Percentiles rank a stretch among this genome's conserved stretches.
Conservation (phyloP, 345 rosid genomes). For the Citrus glauca region DNA sequence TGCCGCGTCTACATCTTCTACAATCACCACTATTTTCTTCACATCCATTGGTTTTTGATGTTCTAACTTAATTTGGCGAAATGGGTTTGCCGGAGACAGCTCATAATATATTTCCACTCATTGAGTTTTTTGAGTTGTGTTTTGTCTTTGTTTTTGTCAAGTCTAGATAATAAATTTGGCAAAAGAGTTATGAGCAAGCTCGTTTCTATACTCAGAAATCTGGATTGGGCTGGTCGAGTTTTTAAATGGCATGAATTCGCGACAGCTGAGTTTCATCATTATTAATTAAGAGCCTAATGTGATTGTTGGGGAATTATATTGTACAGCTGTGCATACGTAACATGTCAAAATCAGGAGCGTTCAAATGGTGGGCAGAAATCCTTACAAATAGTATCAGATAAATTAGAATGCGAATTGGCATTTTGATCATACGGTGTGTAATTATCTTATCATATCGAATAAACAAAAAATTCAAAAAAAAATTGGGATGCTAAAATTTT, state of each 20-base stretch:
- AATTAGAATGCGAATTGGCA: neutral
- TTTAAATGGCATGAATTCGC: neutral
- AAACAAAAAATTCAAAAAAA: no score
- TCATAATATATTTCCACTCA: neutral
- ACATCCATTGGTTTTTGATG: conserved; percentile 23
- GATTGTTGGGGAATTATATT: neutral
- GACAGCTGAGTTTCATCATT: no score
- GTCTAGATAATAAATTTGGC: neutral
- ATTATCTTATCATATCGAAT: neutral
- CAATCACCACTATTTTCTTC: conserved; percentile 50
- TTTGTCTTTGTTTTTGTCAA: neutral
- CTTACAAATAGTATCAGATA: neutral
- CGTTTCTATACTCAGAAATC: neutral
- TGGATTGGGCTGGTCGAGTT: neutral
- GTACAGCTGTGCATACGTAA: neutral
- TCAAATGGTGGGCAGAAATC: neutral
- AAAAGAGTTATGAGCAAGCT: neutral
- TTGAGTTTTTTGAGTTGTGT: neutral
- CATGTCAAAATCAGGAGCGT: neutral
- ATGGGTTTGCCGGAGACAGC: neutral
- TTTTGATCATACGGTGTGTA: neutral
- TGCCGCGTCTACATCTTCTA: conserved; percentile 50
- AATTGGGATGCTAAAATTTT: neutral
- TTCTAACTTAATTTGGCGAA: neutral
- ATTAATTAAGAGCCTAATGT: neutral